A percentile compares a stretch with the other conserved stretches of the same genome.
These are phyloP conservation scores for Oropetium thomaeum DNA, from an alignment of 176 grass and related monocot species.

Conservation along the genomic window DNA sequence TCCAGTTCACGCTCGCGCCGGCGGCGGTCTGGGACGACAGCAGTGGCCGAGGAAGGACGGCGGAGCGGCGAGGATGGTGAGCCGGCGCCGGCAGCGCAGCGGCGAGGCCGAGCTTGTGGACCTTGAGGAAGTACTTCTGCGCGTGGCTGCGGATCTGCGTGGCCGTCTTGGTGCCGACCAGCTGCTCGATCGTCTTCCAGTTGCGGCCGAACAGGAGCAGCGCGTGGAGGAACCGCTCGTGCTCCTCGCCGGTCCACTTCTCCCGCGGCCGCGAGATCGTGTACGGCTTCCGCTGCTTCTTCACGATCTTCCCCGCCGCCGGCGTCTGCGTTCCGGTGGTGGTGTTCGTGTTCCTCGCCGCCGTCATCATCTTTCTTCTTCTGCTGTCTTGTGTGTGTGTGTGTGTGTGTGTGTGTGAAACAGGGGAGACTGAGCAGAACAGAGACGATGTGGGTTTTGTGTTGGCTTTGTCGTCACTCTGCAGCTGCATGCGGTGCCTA, in stretches of 20 bases:
- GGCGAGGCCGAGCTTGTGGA: neutral
- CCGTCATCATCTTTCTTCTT: neutral
- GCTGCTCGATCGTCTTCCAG: neutral
- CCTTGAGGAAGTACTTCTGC: neutral
- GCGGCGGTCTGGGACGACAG: neutral
- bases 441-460: neutral
- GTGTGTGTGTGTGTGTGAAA: neutral
- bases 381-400: neutral
- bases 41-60: neutral
- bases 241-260: neutral
- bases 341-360: no score
- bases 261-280: neutral
- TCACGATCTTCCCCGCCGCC: neutral
- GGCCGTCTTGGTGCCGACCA: neutral
- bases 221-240: neutral
- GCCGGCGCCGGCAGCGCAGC: neutral
- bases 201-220: neutral
- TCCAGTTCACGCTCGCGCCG: neutral
- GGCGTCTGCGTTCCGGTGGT: neutral
- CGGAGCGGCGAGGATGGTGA: neutral
- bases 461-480: neutral
- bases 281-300: neutral
- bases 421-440: neutral
- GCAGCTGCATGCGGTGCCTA: neutral
- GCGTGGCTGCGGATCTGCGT: slow-evolving; percentile 1